phyloP scores from a whole-genome alignment of 2,329 filamentous ascomycete genomes.

The Gyromitra esculenta region DNA sequence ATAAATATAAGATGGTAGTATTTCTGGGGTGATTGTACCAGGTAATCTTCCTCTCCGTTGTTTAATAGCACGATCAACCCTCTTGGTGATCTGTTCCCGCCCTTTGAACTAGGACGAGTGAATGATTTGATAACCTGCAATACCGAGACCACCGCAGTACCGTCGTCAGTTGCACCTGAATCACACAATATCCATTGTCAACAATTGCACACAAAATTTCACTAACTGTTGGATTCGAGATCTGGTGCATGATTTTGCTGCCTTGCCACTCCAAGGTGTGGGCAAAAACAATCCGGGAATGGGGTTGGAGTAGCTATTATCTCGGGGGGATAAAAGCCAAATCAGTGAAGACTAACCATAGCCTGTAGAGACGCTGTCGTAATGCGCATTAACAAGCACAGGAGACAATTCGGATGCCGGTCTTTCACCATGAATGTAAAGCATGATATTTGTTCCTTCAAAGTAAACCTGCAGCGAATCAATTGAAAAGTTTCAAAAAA shows the following conservation, averaged over 20 bases:
- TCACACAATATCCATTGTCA: slow-evolving; percentile 26
- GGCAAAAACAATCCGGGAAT: background rate
- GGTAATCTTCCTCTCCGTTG: slow-evolving; percentile 92
- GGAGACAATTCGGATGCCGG: slow-evolving; percentile 77
- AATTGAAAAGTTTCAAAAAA: background rate
- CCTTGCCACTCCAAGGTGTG: background rate
- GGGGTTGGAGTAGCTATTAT: background rate
- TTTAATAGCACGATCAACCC: slow-evolving; percentile 89
- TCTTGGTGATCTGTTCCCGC: slow-evolving; percentile 73
- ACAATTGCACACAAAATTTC: slow-evolving; percentile 5
- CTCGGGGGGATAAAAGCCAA: background rate
- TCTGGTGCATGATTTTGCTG: background rate
- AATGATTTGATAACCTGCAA: slow-evolving; percentile 90
- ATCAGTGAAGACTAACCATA: slow-evolving; percentile 65
- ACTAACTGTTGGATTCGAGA: background rate
- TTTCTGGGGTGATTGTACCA: slow-evolving; percentile 61
- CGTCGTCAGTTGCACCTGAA: slow-evolving; percentile 84
- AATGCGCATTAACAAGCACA: slow-evolving; percentile 93
- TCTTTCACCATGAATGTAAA: slow-evolving; percentile 89
- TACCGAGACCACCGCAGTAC: slow-evolving; percentile 85
- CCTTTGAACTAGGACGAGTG: slow-evolving; percentile 67
- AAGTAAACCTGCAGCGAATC: slow-evolving; percentile 75
- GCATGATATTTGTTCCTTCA: slow-evolving; percentile 89
- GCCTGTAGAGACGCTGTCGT: slow-evolving; percentile 90
- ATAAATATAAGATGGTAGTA: slow-evolving; percentile 7